Base-by-base conservation (phyloP, 2,329 filamentous ascomycete species). In the Verticillium tricorpus region DNA sequence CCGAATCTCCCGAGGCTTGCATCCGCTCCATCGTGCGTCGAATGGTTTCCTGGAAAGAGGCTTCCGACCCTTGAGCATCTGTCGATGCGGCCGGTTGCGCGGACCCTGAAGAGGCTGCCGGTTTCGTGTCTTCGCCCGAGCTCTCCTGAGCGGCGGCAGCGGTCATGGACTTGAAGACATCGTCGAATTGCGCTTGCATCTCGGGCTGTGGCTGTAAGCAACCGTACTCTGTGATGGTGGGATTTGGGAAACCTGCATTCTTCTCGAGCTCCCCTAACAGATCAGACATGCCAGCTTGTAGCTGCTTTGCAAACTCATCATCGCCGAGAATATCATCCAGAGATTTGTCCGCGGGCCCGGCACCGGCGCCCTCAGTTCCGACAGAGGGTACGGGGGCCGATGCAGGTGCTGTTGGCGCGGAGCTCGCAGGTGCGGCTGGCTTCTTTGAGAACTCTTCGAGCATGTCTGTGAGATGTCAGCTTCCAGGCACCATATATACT, bases 21-120 rank as follows among this genome's bases (percentile, higher is more conserved):
- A 99, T 97, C 57, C 95, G 90, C 76, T 96, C 92, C 90, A 99
- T 97, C 0, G 95, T 98, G 69, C 88, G 88, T 63, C 90, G 88
- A 69, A 99, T 98, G 0, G 92, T 96, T 63, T 97, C 93, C 72
- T 96, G 92, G 75, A 99, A 99, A 1, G 84, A 86, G 56, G 88
- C 86, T 50, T 91, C 88, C 45, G 79, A 75, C 32, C 78, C 77
- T 31, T 76, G 72, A 28, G 74, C 67, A 25, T 74, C 71, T 14
- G 73, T 64, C 32, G 70, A 64, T 54, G 70, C 65, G 1, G 70
- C 63, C 31, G 34, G 72, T 63, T 31, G 73, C 58, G 34, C 57
- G 2, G 72, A 22, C 8, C 45, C 45, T 22, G 45, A 66, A 8
- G 70, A 60, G 5, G 70, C 62, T 15, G 68, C 59, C 6, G 70